Percentiles rank a stretch among this genome's conserved stretches.
Evolutionary conservation across 192 early-diverging fungal species (phyloP).

Genomic region (Dissophora ornata): DNA sequence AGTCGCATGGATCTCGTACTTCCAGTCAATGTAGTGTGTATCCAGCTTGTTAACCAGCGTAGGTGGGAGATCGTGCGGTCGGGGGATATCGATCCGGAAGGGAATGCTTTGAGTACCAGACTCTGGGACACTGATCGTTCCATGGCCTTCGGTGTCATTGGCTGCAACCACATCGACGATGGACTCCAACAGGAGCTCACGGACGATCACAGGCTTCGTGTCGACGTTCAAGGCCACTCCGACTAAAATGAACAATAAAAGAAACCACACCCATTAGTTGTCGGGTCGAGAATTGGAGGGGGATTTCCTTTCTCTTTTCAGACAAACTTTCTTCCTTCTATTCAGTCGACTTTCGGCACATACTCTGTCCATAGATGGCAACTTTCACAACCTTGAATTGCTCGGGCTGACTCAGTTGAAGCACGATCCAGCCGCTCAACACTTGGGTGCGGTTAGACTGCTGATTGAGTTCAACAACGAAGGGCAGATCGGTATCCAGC

Average conservation of each 20-base stretch:
- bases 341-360: not conserved
- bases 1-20: constrained; percentile 44
- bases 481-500: constrained; percentile 29
- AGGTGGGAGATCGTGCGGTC: constrained; percentile 23
- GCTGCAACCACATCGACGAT: constrained; percentile 32
- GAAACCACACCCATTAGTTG: not conserved
- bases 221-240: constrained; percentile 31
- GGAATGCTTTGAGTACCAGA: constrained; percentile 34
- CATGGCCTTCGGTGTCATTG: constrained; percentile 44
- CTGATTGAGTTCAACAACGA: constrained; percentile 21
- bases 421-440: constrained; percentile 20
- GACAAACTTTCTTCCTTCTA: too few relatives aligned
- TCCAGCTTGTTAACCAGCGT: constrained; percentile 47
- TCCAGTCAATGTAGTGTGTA: constrained; percentile 49
- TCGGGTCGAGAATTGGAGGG: too few relatives aligned
- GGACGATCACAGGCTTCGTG: constrained; percentile 19
- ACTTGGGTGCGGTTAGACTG: constrained; percentile 9
- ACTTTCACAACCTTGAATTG: constrained; percentile 32
- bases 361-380: constrained; percentile 30
- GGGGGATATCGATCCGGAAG: constrained; percentile 43
- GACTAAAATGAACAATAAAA: constrained; percentile 5
- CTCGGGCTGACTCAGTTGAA: constrained; percentile 28
- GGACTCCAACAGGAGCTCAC: constrained; percentile 25
- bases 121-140: constrained; percentile 7
- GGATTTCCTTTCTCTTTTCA: too few relatives aligned